Conservation (phyloP, 2,329 filamentous ascomycete genomes). For the Fusarium anguioides region DNA sequence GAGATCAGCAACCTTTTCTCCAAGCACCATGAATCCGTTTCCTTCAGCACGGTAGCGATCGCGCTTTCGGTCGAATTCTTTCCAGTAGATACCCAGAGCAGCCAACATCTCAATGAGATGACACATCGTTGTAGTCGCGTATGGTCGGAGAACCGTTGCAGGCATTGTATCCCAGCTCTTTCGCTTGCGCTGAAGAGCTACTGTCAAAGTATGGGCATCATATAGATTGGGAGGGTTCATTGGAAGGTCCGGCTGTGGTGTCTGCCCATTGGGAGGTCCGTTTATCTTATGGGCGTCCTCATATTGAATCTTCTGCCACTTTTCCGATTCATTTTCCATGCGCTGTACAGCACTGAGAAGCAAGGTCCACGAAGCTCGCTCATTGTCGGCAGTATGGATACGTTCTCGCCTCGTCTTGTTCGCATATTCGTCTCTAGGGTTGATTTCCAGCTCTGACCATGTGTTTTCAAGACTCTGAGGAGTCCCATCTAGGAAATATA, state of each 20-base stretch:
- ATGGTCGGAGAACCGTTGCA: constrained; percentile 58
- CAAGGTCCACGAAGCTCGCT: constrained; percentile 65
- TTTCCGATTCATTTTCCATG: constrained; percentile 61
- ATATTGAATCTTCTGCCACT: constrained; percentile 57
- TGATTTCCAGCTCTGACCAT: constrained; percentile 48
- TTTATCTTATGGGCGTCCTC: constrained; percentile 35
- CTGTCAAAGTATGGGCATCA: constrained; percentile 55
- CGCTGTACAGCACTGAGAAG: constrained; percentile 62
- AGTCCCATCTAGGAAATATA: constrained; percentile 55
- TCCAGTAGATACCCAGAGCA: constrained; percentile 68
- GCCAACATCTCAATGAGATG: constrained; percentile 66
- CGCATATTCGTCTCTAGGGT: constrained; percentile 44
- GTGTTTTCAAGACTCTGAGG: constrained; percentile 51
- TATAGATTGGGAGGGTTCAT: constrained; percentile 41
- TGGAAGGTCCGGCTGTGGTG: constrained; percentile 36
- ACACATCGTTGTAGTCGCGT: constrained; percentile 66
- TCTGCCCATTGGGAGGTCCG: constrained; percentile 35
- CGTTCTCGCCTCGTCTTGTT: constrained; percentile 46
- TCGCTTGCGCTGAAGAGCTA: constrained; percentile 59
- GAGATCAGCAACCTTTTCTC: constrained; percentile 59
- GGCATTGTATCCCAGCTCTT: constrained; percentile 66
- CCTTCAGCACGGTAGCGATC: constrained; percentile 67
- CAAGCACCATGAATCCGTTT: constrained; percentile 64
- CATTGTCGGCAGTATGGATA: constrained; percentile 67
- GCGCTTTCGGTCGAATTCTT: constrained; percentile 63